phyloP scores from a whole-genome alignment of 768 basidiomycete species.

The Mycena alexandri region DNA sequence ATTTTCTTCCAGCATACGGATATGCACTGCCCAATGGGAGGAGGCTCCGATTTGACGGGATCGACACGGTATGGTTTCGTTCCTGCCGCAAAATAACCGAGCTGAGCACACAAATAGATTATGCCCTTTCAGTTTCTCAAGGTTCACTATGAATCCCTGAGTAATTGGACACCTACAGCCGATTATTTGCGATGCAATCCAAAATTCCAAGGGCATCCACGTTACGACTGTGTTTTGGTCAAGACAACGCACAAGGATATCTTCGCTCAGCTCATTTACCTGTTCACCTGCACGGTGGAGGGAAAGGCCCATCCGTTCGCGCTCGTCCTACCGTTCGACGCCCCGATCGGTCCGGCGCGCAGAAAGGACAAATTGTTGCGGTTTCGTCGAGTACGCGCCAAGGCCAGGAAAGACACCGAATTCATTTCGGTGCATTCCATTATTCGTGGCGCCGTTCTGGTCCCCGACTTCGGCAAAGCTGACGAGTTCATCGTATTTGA shows the following conservation, averaged over 20 bases:
- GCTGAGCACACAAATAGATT: neutral
- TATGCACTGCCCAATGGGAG: neutral
- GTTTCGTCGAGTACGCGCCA: neutral
- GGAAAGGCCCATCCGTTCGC: neutral
- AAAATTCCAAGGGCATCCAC: constrained; percentile 7
- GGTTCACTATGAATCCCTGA: constrained; percentile 1
- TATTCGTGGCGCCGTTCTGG: constrained; percentile 1
- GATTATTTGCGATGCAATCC: constrained; percentile 10
- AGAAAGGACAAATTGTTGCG: neutral
- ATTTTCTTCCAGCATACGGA: neutral
- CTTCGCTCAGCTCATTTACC: neutral
- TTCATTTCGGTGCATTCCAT: constrained; percentile 8
- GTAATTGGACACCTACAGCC: constrained; percentile 2
- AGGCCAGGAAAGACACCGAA: neutral
- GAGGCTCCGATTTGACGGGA: neutral
- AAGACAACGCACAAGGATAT: neutral
- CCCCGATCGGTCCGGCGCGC: neutral
- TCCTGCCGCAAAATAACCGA: neutral
- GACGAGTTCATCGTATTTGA: neutral
- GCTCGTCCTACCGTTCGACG: neutral
- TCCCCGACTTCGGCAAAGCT: neutral
- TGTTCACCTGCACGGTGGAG: constrained; percentile 6
- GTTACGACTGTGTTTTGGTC: constrained; percentile 1
- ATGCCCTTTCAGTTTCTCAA: constrained; percentile 4
- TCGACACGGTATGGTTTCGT: neutral